phyloP scores from a whole-genome alignment of 73 alveolate genomes.

The Tetrahymena thermophila region DNA sequence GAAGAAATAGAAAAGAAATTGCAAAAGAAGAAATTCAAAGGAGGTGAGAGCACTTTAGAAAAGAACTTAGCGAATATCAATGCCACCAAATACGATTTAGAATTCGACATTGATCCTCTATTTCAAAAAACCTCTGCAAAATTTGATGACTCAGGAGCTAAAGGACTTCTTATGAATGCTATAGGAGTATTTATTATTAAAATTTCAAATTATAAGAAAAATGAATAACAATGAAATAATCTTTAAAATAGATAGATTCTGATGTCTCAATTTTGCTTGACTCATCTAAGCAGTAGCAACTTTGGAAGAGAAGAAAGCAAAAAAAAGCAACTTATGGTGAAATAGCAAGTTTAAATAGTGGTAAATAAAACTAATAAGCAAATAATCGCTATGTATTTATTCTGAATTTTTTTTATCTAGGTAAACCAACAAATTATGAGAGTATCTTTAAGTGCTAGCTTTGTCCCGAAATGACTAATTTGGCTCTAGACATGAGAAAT shows the following conservation, averaged over 20 bases:
- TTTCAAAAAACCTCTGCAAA: constrained; percentile 71
- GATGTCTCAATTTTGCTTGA: neutral
- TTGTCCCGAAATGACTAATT: neutral
- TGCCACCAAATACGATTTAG: constrained; percentile 75
- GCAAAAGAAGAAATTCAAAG: constrained; percentile 38
- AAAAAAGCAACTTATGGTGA: neutral
- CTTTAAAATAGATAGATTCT: neutral
- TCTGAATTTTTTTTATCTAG: neutral
- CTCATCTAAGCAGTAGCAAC: neutral
- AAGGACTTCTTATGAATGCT: constrained; percentile 67
- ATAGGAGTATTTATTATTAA: constrained; percentile 61
- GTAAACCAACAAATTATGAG: neutral
- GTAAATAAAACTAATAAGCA: neutral
- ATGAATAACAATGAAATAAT: neutral
- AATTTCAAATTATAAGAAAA: neutral
- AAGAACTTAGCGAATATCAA: constrained; percentile 68
- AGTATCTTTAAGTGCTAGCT: neutral
- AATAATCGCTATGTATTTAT: neutral
- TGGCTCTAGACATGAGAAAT: neutral
- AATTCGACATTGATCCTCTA: constrained; percentile 75
- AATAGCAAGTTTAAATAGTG: neutral
- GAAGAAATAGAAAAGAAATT: constrained; percentile 48
- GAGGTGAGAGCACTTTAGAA: constrained; percentile 83
- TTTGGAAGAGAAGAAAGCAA: neutral
- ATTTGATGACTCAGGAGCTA: constrained; percentile 82